Conservation (phyloP, 106 monocot genomes). For the Dioscorea zingiberensis region DNA sequence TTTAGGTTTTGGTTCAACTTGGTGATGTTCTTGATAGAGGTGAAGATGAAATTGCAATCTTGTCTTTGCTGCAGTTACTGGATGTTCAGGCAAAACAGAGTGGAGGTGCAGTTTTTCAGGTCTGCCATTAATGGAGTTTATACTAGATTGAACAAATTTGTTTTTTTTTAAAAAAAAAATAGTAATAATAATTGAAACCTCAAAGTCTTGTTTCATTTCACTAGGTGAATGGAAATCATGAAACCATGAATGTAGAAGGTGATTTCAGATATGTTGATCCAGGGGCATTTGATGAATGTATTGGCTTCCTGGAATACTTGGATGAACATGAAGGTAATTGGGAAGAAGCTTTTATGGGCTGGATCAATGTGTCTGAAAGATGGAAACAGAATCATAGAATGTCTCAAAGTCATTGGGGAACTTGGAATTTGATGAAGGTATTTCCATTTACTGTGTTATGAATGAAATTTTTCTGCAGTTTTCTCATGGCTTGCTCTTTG, state of each 20-base stretch:
- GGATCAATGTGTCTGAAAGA: conserved; percentile 51
- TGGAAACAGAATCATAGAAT: conserved; percentile 39
- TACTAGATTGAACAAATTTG: no score
- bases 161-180: no score
- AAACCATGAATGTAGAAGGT: conserved; percentile 95
- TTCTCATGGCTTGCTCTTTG: no score
- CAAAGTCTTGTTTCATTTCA: background rate
- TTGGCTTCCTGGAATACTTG: conserved; percentile 67
- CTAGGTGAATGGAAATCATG: conserved; percentile 95
- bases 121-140: conserved; percentile 16
- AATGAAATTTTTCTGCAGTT: no score
- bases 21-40: conserved; percentile 96
- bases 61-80: conserved; percentile 70
- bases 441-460: no score
- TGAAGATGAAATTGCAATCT: conserved; percentile 89
- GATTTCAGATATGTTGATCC: conserved; percentile 92
- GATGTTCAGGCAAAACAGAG: conserved; percentile 58
- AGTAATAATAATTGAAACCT: no score
- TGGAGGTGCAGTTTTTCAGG: conserved; percentile 98
- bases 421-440: conserved; percentile 80
- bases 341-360: conserved; percentile 75
- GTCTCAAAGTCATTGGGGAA: conserved; percentile 50
- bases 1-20: conserved; percentile 77
- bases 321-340: conserved; percentile 49
- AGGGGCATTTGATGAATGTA: conserved; percentile 82